phyloP scores from a whole-genome alignment of 306 rosid species.

The Begonia fuchsioides region DNA sequence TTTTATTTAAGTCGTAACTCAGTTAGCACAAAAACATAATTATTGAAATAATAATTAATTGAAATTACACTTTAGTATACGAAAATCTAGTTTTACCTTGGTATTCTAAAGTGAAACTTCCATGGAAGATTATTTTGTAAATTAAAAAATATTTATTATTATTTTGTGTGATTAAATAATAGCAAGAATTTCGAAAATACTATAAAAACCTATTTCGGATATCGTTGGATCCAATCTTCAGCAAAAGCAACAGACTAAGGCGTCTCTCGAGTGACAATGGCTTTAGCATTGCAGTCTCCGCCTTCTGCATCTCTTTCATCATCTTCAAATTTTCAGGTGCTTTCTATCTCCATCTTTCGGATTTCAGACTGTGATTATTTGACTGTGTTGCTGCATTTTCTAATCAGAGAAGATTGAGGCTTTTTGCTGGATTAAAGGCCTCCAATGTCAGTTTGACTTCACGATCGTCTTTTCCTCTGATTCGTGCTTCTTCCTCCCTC shows the following conservation, averaged over 20 bases:
- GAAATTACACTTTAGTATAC: no score
- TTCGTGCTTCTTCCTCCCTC: conserved; percentile 46
- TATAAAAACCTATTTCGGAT: no score
- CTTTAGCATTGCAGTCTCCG: conserved; percentile 58
- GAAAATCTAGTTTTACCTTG: no score
- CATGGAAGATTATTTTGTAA: no score
- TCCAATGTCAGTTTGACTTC: conserved; percentile 15
- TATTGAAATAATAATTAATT: no score
- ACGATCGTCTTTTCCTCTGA: conserved; percentile 21
- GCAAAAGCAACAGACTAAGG: background rate
- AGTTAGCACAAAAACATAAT: no score
- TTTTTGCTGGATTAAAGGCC: conserved; percentile 26
- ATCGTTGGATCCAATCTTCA: no score
- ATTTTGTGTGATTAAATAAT: no score
- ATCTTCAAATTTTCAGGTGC: conserved; percentile 33
- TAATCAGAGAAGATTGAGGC: conserved; percentile 23
- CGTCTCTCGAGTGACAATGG: conserved; percentile 19
- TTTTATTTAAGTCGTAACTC: no score
- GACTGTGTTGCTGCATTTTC: conserved; percentile 2
- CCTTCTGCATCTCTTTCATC: conserved; percentile 32
- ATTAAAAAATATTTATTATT: no score
- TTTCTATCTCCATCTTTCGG: background rate
- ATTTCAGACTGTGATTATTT: background rate
- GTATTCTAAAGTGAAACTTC: no score
- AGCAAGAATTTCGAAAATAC: no score